Percentiles rank a stretch among this genome's conserved stretches.
Conservation (phyloP, 2,329 filamentous ascomycete genomes). For the Knufia fluminis region DNA sequence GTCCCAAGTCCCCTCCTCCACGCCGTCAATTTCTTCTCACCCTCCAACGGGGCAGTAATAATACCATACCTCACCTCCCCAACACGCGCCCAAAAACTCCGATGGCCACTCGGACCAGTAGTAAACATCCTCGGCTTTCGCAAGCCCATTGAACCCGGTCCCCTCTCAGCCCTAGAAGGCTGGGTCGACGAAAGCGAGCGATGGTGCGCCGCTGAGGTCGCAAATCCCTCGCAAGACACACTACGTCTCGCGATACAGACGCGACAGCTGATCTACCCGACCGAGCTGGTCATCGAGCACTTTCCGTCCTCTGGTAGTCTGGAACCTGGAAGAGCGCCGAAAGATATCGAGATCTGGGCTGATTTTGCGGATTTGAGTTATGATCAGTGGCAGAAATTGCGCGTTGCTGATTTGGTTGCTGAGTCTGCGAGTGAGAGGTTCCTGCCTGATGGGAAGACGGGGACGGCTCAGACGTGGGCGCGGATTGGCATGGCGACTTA, state of each 20-base stretch:
- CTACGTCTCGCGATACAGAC: conserved; percentile 34
- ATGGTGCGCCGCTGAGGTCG: conserved; percentile 58
- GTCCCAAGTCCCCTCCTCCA: conserved; percentile 19
- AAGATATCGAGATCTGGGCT: conserved; percentile 61
- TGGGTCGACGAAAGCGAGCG: conserved; percentile 80
- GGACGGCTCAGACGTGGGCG: conserved; percentile 13
- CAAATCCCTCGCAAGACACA: conserved; percentile 25
- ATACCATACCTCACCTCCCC: conserved; percentile 53
- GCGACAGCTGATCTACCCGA: conserved; percentile 48
- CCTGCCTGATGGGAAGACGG: background rate
- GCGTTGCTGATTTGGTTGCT: conserved; percentile 16
- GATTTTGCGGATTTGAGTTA: conserved; percentile 40
- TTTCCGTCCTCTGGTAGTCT: conserved; percentile 54
- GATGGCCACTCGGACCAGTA: conserved; percentile 19
- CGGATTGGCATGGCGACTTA: conserved; percentile 18
- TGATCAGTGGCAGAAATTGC: conserved; percentile 15
- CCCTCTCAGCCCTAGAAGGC: conserved; percentile 49
- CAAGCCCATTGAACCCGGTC: conserved; percentile 26
- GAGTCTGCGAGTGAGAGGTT: background rate
- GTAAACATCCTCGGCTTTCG: conserved; percentile 14
- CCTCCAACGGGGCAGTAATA: conserved; percentile 56
- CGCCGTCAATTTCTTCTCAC: conserved; percentile 64
- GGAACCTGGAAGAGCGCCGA: conserved; percentile 53
- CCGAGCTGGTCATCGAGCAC: conserved; percentile 64
- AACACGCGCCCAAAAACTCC: conserved; percentile 32